Conservation (phyloP, 345 rosid genomes). For the Pseudoturritis turrita region DNA sequence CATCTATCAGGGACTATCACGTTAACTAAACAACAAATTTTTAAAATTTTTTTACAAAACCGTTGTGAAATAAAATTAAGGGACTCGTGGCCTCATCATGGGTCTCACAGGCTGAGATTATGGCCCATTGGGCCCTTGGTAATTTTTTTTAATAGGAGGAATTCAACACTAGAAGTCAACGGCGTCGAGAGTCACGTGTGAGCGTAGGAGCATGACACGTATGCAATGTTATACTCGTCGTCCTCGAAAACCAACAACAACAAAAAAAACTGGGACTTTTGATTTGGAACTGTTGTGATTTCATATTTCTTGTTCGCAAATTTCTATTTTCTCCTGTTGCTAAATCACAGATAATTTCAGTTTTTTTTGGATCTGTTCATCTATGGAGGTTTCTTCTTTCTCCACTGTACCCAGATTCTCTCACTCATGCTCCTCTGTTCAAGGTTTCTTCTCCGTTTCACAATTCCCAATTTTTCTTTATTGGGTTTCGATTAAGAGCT, state of each 20-base stretch:
- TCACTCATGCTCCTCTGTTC: constrained; percentile 24
- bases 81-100: neutral
- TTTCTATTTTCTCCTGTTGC: neutral
- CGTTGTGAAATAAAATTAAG: neutral
- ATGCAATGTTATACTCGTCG: neutral
- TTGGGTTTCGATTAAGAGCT: neutral
- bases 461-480: neutral
- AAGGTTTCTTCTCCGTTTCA: constrained; percentile 38
- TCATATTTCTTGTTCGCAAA: neutral
- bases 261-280: neutral
- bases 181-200: neutral
- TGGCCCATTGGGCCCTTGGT: neutral
- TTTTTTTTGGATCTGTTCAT: neutral
- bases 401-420: constrained; percentile 17
- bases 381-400: constrained; percentile 50
- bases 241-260: neutral
- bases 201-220: neutral
- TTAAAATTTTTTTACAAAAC: too few relatives aligned
- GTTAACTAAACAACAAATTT: too few relatives aligned
- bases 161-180: neutral
- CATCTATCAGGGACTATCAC: neutral
- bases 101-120: neutral
- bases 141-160: too few relatives aligned
- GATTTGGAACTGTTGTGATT: neutral
- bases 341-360: neutral